Base-by-base conservation (phyloP, 768 basidiomycete genomes). In the Suillus discolor region DNA sequence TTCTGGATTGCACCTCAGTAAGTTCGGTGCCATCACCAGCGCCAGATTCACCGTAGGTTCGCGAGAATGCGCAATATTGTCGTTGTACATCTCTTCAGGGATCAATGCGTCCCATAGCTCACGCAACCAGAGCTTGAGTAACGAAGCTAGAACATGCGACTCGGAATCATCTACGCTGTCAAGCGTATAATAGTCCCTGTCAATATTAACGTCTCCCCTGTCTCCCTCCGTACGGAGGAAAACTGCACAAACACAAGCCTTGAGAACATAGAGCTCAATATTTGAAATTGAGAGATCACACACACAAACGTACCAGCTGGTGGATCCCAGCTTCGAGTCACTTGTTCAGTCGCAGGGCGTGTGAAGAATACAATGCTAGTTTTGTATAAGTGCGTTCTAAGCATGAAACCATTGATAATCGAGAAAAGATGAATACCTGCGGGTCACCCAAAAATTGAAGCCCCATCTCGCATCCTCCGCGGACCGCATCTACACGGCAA, bases 81-180 rank as follows among this genome's bases (percentile, higher is more conserved):
- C 31, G 31, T 31, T 31, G 31, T 31, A 31, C 31, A 31, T 6
- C 31, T 31, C 31, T 31, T 31, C 31, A 31, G 6, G 4, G 5
- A 31, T 31, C 31, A 31, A 31, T 31, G 92, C 6, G 87, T 86
- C 13, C 84, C 79, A 0, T 28, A 98, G 85, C 75, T 98, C 96
- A 54, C 96, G 87, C 23, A 97, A 81, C 94, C 95, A 97, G 9
- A 96, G 84, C 79, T 98, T 97, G 78, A 97, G 85, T 45, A 97
- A 81, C 3, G 93, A 94, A 8, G 94, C 93, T 3, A 93, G 88
- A 57, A 6, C 31, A 31, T 31, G 31, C 31, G 31, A n/a, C n/a
- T n/a, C n/a, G n/a, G n/a, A 31, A 31, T 31, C 31, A 31, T 31
- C 31, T 31, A 31, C 88, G 41, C 90, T 89, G 67, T 96, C 93